Evolutionary conservation across 805 yeast species (phyloP).

Genomic region (Metahyphopichia silvanorum): DNA sequence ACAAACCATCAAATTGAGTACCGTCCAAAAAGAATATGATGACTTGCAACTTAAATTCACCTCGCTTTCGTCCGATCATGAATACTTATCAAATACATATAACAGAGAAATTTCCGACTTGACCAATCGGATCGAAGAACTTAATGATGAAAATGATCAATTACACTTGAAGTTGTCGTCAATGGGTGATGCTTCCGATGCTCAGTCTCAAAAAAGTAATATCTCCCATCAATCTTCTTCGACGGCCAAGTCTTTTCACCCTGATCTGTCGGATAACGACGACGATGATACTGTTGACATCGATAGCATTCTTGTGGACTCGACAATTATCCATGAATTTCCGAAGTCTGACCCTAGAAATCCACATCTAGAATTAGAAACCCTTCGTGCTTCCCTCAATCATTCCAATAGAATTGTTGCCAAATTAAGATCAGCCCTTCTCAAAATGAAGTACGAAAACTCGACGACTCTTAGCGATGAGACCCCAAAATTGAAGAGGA

Average conservation of each 20-base stretch:
- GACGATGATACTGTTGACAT: conserved; percentile 33
- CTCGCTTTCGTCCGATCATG: conserved; percentile 37
- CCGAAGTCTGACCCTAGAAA: conserved; percentile 35
- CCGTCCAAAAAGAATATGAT: conserved; percentile 48
- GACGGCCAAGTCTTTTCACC: not conserved
- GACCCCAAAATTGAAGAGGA: conserved; percentile 10
- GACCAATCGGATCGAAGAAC: conserved; percentile 49
- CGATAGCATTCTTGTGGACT: conserved; percentile 29
- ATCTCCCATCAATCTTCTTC: too few species aligned
- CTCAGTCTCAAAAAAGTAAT: not conserved
- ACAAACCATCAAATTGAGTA: conserved; percentile 21
- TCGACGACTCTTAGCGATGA: conserved; percentile 11
- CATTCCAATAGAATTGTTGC: conserved; percentile 63
- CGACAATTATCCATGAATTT: conserved; percentile 17
- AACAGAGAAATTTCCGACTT: conserved; percentile 45
- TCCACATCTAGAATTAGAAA: conserved; percentile 58
- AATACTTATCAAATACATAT: conserved; percentile 30
- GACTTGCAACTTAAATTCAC: conserved; percentile 38
- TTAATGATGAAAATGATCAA: conserved; percentile 68
- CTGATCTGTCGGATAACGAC: conserved; percentile 20
- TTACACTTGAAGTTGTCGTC: conserved; percentile 37
- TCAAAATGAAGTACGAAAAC: conserved; percentile 41
- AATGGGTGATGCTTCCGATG: too few species aligned
- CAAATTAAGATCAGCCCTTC: conserved; percentile 50
- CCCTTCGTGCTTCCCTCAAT: conserved; percentile 58